These are phyloP conservation scores for Halenospora varia DNA, from an alignment of 495 filamentous ascomycete genomes.

Conservation along the genomic window DNA sequence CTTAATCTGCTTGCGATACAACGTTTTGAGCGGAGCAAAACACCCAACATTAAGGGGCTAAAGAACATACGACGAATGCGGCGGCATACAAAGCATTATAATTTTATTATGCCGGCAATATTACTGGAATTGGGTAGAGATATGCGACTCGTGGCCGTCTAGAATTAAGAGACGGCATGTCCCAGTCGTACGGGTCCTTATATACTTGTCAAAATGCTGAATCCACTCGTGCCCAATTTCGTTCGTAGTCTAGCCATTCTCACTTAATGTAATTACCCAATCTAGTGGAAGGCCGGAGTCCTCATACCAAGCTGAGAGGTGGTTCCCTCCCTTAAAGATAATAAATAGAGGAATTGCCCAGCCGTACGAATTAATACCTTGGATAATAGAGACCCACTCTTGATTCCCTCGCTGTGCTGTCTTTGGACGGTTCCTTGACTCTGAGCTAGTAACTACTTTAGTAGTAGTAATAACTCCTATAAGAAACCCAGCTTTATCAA, in stretches of 20 bases:
- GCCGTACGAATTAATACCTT: conserved; percentile 28
- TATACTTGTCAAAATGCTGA: conserved; percentile 19
- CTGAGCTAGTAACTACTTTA: conserved; percentile 29
- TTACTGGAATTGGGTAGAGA: conserved; percentile 23
- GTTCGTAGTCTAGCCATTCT: conserved; percentile 35
- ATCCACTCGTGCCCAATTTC: conserved; percentile 21
- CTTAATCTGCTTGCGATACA: conserved; percentile 9
- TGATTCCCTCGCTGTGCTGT: conserved; percentile 34
- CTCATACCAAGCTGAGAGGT: conserved; percentile 28
- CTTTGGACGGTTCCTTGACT: conserved; percentile 20
- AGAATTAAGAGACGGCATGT: conserved; percentile 29
- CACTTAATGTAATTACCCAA: conserved; percentile 28
- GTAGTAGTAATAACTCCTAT: conserved; percentile 31
- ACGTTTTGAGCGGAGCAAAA: conserved; percentile 6
- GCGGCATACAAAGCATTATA: conserved; percentile 15
- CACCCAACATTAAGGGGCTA: conserved; percentile 15
- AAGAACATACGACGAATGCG: conserved; percentile 11
- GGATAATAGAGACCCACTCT: conserved; percentile 37
- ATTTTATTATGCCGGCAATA: conserved; percentile 28
- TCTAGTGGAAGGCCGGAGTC: conserved; percentile 21
- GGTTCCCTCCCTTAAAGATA: conserved; percentile 28
- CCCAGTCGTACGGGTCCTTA: conserved; percentile 10
- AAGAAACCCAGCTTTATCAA: conserved; percentile 35
- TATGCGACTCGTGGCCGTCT: conserved; percentile 21
- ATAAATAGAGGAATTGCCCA: conserved; percentile 32